These are phyloP conservation scores for Teunomyces funiuensis DNA, from an alignment of 805 yeast species.

Conservation along the genomic window DNA sequence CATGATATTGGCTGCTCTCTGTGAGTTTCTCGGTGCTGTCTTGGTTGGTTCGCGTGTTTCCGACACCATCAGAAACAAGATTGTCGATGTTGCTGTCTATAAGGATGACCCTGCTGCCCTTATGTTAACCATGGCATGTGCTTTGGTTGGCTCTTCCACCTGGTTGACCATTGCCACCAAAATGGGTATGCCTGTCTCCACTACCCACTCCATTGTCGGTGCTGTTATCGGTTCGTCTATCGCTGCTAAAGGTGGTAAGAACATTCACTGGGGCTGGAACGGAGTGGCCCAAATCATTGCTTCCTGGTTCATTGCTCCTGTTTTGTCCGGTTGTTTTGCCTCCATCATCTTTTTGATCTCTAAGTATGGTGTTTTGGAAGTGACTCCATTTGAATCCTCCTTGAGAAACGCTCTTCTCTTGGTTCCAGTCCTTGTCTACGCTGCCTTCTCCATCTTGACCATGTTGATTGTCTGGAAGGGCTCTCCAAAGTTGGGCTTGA, in stretches of 20 bases:
- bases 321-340: slow-evolving; percentile 64
- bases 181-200: slow-evolving; percentile 76
- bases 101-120: slow-evolving; percentile 62
- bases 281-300: slow-evolving; percentile 75
- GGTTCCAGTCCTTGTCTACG: slow-evolving; percentile 61
- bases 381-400: slow-evolving; percentile 42
- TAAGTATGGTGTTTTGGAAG: slow-evolving; percentile 61
- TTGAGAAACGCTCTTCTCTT: slow-evolving; percentile 55
- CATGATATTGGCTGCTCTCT: slow-evolving; percentile 65
- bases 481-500: slow-evolving; percentile 63
- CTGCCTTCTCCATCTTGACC: slow-evolving; percentile 61
- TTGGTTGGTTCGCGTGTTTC: slow-evolving; percentile 73
- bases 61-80: slow-evolving; percentile 67
- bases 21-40: slow-evolving; percentile 75
- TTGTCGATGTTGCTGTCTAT: slow-evolving; percentile 53
- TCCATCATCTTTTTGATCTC: slow-evolving; percentile 56
- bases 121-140: slow-evolving; percentile 74
- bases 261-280: slow-evolving; percentile 72
- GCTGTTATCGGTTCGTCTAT: slow-evolving; percentile 73
- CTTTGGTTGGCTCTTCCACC: slow-evolving; percentile 67
- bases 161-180: slow-evolving; percentile 70
- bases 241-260: slow-evolving; percentile 64
- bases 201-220: slow-evolving; percentile 79
- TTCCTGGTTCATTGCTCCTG: slow-evolving; percentile 79
- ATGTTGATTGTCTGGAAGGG: slow-evolving; percentile 83